Evolutionary conservation across 2,329 filamentous ascomycete genomes (phyloP).

Genomic region (Leptodontidium sp.): DNA sequence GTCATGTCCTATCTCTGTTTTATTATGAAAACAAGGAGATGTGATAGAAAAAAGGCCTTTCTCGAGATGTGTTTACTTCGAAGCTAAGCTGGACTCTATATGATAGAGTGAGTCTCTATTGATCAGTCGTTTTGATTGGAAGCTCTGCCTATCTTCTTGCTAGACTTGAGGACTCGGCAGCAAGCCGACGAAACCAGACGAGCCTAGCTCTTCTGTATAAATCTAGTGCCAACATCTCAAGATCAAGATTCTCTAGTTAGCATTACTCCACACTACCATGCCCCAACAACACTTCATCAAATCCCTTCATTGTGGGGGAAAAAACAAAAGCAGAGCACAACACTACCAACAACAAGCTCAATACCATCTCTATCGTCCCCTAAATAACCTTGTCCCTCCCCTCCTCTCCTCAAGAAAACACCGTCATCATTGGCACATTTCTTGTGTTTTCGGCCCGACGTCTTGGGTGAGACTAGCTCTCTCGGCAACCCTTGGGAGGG

Average conservation of each 20-base stretch:
- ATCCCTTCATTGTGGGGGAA: neutral
- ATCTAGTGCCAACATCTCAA: no score
- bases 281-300: neutral
- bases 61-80: no score
- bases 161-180: no score
- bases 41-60: no score
- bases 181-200: no score
- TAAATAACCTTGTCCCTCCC: neutral
- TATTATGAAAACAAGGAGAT: no score
- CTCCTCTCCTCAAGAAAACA: neutral
- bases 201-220: no score
- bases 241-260: no score
- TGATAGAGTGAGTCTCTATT: no score
- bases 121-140: no score
- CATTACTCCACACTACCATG: neutral
- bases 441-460: neutral
- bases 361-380: neutral
- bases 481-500: neutral
- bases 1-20: neutral
- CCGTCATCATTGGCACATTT: slow-evolving; percentile 9
- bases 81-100: no score
- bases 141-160: no score
- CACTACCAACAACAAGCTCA: slow-evolving; percentile 6
- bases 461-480: neutral
- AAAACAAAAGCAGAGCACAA: neutral